Base-by-base conservation (phyloP, 2,329 filamentous ascomycete species). In the Cadophora sp. region DNA sequence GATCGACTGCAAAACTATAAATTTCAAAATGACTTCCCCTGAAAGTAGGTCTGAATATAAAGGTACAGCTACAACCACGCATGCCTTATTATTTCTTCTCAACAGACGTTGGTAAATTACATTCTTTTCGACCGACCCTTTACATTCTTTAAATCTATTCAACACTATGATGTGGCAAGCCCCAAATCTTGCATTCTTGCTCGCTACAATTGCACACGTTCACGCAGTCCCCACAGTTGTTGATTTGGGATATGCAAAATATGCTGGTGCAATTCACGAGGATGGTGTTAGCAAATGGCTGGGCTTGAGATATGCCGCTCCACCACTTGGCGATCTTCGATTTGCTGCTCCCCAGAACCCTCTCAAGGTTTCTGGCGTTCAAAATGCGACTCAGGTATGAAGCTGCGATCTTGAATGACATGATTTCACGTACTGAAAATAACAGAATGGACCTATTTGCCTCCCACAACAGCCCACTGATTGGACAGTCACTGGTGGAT, bases 281-380 rank as follows among this genome's bases (percentile, higher is more conserved):
- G 86, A 86, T 72, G 90, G 89, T 1, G 80, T 93, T 60, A 87
- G 85, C 2, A 84, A 91, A 77, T 95, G 91, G 91, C 83, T 92
- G 9, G 92, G 91, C 1, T 87, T 96, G 71, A 87, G 91, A 53
- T 96, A 88, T 80, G 92, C 91, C 1, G 89, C 90, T 5, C 83
- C 91, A 14, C 92, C 92, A 0, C 66, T 91, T 2, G 90, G 89
- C 1, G 73, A 85, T 6, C 76, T 92, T 68, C 85, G 92, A 24
- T 95, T 94, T 75, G 82, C 83, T 62, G 87, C 88, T 14, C 91
- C 92, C 0, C 81, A 85, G 73, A 89, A 92, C 76, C 91, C 92
- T 4, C 5, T 64, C 5, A 26, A 56, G 2, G 72, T 70, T 27
- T 71, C 40, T 1, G 69, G 68, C 4, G 43, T 73, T 1, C 72